Conservation (phyloP, 805 yeast genomes). For the Wickerhamiella brachini region DNA sequence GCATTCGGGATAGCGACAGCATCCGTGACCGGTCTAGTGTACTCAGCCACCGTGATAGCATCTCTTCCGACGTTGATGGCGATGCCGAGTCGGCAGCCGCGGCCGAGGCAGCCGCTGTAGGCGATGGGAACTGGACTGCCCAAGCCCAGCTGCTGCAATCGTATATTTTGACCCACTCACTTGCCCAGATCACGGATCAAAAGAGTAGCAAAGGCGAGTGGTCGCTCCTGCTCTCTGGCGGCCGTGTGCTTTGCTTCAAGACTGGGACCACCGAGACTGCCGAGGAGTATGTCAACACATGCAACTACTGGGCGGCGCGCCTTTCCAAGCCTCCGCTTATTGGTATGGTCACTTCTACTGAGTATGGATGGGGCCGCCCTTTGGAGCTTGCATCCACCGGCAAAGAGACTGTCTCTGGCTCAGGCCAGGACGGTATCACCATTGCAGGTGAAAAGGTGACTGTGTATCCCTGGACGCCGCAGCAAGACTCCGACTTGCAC, state of each 20-base stretch:
- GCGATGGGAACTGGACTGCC: conserved; percentile 60
- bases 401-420: background rate
- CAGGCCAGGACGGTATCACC: conserved; percentile 7
- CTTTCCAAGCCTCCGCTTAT: conserved; percentile 66
- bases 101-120: conserved; percentile 19
- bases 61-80: background rate
- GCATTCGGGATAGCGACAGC: background rate
- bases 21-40: background rate
- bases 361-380: conserved; percentile 58
- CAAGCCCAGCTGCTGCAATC: conserved; percentile 45
- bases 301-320: conserved; percentile 86
- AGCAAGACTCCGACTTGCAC: conserved; percentile 21
- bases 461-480: conserved; percentile 24
- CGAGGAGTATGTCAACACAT: conserved; percentile 52
- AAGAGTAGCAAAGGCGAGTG: conserved; percentile 30
- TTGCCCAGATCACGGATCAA: conserved; percentile 28
- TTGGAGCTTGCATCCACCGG: conserved; percentile 5
- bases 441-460: conserved; percentile 17
- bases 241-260: conserved; percentile 39
- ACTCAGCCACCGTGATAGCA: background rate
- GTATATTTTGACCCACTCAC: conserved; percentile 35
- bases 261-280: conserved; percentile 59
- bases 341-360: conserved; percentile 55
- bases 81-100: conserved; percentile 9
- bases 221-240: conserved; percentile 42